Evolutionary conservation across 73 alveolate species (phyloP), one percentile per base, ranked within the genome.

Genomic region (Stentor coeruleus): DNA sequence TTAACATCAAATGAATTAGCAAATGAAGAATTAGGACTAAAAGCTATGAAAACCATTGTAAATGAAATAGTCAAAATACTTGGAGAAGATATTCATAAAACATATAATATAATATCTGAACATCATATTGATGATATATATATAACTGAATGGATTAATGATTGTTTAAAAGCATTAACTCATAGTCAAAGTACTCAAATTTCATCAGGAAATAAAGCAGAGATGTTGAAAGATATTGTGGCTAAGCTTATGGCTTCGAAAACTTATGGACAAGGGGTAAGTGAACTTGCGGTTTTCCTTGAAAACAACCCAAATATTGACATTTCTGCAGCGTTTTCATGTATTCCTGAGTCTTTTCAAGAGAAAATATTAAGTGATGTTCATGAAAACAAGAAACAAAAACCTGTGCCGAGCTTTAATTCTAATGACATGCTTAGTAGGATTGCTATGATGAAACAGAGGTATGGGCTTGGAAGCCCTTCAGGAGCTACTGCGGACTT

Each of bases 11-110:
- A 55, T 3, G n/a, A n/a, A n/a, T n/a, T n/a, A n/a, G 59, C 85
- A 38, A 40, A 33, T 75, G 96, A 90, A 35, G 96, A 90, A 37
- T 82, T 87, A 84, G 96, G 96, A 1, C 76, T 85, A 28, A 84
- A 90, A 39, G 87, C 90, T 55, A 86, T 86, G 2, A 90, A 90
- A 84, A 90, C 96, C 3, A 83, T 90, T n/a, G 81, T 89, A n/a
- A 90, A 90, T 81, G 96, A 90, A 59, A 82, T 90, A 26, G 93
- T 86, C 57, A 90, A 90, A 81, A 40, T 87, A 15, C 76, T 77
- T 58, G 79, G 88, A 35, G 93, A 90, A 31, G 74, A 59, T 11
- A 90, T 90, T 41, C 77, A 86, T 93, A 90, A 87, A 66, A 73
- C 89, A 36, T 89, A 89, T 74, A 41, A 35, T 26, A 88, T 60